Evolutionary conservation across 2,329 filamentous ascomycete species (phyloP), one percentile per base, ranked within the genome.

Genomic region (Parafenestella ontariensis): DNA sequence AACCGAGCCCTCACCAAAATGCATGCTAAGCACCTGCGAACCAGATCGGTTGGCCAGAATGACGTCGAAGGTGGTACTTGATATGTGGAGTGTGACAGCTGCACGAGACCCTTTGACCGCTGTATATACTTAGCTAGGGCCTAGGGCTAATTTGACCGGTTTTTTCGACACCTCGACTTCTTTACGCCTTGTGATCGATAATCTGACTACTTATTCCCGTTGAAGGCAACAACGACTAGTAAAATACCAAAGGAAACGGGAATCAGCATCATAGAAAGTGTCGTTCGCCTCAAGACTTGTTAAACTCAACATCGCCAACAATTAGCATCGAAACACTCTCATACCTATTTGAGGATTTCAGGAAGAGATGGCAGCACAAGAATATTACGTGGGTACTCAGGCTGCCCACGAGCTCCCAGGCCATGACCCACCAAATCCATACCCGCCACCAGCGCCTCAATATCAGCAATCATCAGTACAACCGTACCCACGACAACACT

Each of bases 361-460:
- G 31, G n/a, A 44, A 50, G 42, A 51, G 13, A 75, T 74, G 71
- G 69, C 72, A 59, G 67, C 72, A 37, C 58, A 66, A 46, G 72
- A 74, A 51, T 74, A 75, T 58, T 75, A 69, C 52, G 45, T 62
- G 13, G 69, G 68, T 52, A 67, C 65, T 21, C 54, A 58, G 29
- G 62, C 47, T 37, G 61, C 62, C 9, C 61, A 69, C 28, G 55
- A 65, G 49, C 55, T 67, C 46, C 59, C 65, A 23, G 54, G 52
- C 37, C 55, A 66, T n/a, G 54, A 58, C 10, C 52, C 46, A 41
- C 58, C 57, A 26, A 54, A 58, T 26, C 33, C 42, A 36, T 63
- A 66, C 47, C 51, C 54, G 34, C 50, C 56, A 51, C 45, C 52
- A 34, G 63, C 63, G 44, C 60, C 54, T 21, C 59, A 60, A 23